Evolutionary conservation across 352 stramenopile genomes (phyloP), one percentile per base, ranked within the genome.

Genomic region (Pythium brassicae): DNA sequence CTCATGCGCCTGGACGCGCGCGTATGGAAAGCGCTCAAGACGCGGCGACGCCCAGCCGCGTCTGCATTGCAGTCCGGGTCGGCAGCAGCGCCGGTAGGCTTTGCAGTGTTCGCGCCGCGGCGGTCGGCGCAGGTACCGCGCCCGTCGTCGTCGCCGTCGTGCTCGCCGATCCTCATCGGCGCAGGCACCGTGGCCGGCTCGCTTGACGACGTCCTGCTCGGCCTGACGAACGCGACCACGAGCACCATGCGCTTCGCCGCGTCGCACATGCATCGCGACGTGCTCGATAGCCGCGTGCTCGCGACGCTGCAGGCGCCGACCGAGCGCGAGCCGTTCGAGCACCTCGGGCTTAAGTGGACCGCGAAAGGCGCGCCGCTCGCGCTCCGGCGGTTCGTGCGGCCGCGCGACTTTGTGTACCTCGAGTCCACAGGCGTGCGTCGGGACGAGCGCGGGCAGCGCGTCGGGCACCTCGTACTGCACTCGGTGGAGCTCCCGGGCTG

Each of bases 141-240:
- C 0, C 65, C 65, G 9, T 62, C 50, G 2, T 53, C 49, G 17
- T 68, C 58, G 11, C 14, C 35, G 10, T 62, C 60, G 20, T 63
- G 55, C n/a, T 76, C 68, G 32, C 69, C 69, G n/a, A 61, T 72
- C 23, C 54, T 77, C 19, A 62, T 74, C 17, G 69, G 62, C 39
- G 47, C 48, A 2, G 69, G 69, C 42, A 42, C 54, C 9, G 50
- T 74, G 1, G 15, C 53, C 20, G 63, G 62, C 3, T 62, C 55
- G n/a, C 63, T 74, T 2, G 56, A 71, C 20, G 66, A 71, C 14
- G 56, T 71, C 19, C 66, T 74, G 63, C 59, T 71, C 9, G 66
- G 66, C 0, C 27, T 70, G 40, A 62, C 60, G 25, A 59, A 53
- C 10, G 40, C 52, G 43, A 69, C 34, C 20, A 74, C 66, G 5